Evolutionary conservation across 2,329 filamentous ascomycete genomes (phyloP), one percentile per base, ranked within the genome.

Genomic region (Lachnellula cervina): DNA sequence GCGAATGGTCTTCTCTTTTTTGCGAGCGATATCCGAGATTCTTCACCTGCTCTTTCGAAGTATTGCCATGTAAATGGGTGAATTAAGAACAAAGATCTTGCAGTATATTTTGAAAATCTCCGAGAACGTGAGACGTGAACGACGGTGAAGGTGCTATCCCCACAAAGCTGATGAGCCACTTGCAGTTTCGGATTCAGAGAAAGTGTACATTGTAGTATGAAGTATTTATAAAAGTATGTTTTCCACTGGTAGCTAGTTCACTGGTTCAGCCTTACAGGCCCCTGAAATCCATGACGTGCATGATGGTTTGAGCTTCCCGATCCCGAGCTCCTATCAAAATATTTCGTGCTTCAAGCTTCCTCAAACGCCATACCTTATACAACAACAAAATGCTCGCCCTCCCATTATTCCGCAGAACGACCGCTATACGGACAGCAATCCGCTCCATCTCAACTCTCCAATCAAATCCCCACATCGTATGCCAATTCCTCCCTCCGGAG

Each of bases 391-490:
- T 38, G 34, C 19, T 50, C 35, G 14, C 48, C 35, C 38, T 51
- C 17, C 46, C 54, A 44, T 53, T 50, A 34, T 40, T 61, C 11
- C 50, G 52, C n/a, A 61, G 57, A 53, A 21, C 56, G 19, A 46
- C 52, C 28, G 19, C 47, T 6, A 21, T 60, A 14, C 54, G 47
- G 49, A 28, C 38, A 8, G 34, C 53, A 23, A 21, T 58, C 19
- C 56, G 64, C 4, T 56, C 49, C 32, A 25, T 65, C 11, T 67
- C 67, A 21, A 70, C 67, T 3, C 57, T 70, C 5, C 54, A 57
- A 37, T 64, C 61, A 16, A 70, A 69, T 62, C 62, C 68, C 23
- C 62, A 69, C 32, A 69, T 70, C 21, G 66, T 68, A 58, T 51
- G 46, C 21, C 14, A 37, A 42, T 45, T 46, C 4, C 17, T 44